phyloP scores from a whole-genome alignment of 2,329 filamentous ascomycete species.

The Akanthomyces muscarius region DNA sequence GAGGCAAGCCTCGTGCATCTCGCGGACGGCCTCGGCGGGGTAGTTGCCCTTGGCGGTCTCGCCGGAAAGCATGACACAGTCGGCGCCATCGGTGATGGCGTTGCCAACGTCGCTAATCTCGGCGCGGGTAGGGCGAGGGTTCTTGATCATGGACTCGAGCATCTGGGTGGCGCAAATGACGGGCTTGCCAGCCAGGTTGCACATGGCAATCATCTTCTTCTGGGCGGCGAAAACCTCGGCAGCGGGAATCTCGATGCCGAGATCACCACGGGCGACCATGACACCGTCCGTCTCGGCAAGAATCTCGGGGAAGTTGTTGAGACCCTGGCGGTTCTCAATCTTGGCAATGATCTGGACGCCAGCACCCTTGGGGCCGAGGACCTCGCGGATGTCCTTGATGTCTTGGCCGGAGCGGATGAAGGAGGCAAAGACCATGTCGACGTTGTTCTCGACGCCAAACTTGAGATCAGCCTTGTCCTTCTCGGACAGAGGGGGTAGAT shows the following conservation, averaged over 20 bases:
- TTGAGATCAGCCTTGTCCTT: constrained; percentile 93
- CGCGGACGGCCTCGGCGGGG: constrained; percentile 82
- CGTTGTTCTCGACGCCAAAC: constrained; percentile 97
- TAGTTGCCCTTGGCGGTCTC: constrained; percentile 98
- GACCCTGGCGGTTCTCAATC: constrained; percentile 99
- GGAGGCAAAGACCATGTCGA: constrained; percentile 98
- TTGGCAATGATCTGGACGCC: constrained; percentile 99
- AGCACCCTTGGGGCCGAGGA: constrained; percentile 87
- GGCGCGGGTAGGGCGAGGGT: constrained; percentile 93
- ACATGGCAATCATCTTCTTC: constrained; percentile 99
- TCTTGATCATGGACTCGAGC: constrained; percentile 99
- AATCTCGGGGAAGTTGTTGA: constrained; percentile 99
- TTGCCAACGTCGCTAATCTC: constrained; percentile 99
- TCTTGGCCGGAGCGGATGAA: constrained; percentile 95
- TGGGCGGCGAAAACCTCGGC: constrained; percentile 98
- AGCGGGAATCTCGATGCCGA: constrained; percentile 95
- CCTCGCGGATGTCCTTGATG: constrained; percentile 85
- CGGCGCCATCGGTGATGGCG: constrained; percentile 92
- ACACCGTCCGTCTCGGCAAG: constrained; percentile 94
- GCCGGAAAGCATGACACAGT: constrained; percentile 99
- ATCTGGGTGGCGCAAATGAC: constrained; percentile 99
- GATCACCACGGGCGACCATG: constrained; percentile 98
- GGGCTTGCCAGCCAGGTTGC: constrained; percentile 98
- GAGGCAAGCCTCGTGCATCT: constrained; percentile 98
- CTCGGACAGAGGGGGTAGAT: constrained; percentile 93